Evolutionary conservation across 257 asterid genomes (phyloP).

Genomic region (Cruciata laevipes): DNA sequence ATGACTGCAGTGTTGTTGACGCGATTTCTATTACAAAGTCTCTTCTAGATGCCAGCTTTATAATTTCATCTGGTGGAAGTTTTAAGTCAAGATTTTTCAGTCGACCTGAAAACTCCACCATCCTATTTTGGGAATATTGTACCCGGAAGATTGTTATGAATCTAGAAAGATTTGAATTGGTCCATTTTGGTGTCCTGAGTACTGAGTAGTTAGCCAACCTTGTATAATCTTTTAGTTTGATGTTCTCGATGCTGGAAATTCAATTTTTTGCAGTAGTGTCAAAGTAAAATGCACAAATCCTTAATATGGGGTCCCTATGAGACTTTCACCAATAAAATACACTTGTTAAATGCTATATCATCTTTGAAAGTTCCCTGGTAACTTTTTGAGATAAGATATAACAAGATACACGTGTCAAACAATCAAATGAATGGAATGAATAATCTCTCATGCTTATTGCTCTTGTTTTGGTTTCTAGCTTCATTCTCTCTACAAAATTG

Average conservation of each 20-base stretch:
- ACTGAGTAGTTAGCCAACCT: not conserved
- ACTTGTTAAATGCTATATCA: too few relatives aligned
- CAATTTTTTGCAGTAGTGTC: not conserved
- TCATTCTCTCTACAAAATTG: not conserved
- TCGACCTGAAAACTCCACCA: too few relatives aligned
- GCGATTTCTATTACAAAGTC: too few relatives aligned
- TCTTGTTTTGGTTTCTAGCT: not conserved
- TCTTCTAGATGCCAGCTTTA: too few relatives aligned
- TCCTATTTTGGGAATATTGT: too few relatives aligned
- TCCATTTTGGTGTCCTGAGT: not conserved
- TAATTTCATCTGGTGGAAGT: too few relatives aligned
- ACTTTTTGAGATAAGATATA: not conserved
- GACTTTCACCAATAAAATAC: too few relatives aligned
- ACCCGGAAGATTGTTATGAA: too few relatives aligned
- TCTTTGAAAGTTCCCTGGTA: too few relatives aligned
- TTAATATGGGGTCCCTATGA: not conserved
- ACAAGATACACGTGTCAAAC: not conserved
- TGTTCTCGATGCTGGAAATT: not conserved
- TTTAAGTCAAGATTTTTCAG: too few relatives aligned
- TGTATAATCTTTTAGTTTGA: not conserved
- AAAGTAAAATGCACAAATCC: not conserved
- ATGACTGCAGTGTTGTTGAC: too few relatives aligned
- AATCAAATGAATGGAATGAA: not conserved
- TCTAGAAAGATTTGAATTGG: not conserved
- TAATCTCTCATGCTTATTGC: not conserved